Conservation (phyloP, 2,329 filamentous ascomycete species). For the Hypoxylon sp. region DNA sequence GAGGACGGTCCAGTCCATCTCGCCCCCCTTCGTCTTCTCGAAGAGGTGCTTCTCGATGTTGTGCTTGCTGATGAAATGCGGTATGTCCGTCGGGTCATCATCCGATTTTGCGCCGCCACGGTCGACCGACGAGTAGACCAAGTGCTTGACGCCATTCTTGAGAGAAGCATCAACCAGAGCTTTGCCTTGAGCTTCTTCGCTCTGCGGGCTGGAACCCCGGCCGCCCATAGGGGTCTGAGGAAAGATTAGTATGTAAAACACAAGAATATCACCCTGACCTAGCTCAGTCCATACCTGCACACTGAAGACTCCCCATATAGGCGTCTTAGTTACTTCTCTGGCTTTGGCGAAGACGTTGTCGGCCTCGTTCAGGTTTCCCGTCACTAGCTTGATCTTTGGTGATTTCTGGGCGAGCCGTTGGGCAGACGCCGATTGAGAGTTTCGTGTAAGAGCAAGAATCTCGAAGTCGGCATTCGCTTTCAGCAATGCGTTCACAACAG, state of each 20-base stretch:
- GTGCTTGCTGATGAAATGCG: conserved; percentile 72
- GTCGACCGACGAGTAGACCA: conserved; percentile 73
- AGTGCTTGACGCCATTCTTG: conserved; percentile 65
- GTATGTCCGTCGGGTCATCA: conserved; percentile 65
- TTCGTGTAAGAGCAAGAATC: conserved; percentile 72
- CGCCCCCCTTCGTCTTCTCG: conserved; percentile 51
- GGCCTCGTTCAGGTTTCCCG: conserved; percentile 68
- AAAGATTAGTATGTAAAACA: neutral
- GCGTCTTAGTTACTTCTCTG: conserved; percentile 52
- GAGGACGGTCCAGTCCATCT: conserved; percentile 55
- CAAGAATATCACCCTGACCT: neutral
- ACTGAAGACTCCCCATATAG: conserved; percentile 71
- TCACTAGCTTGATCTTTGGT: conserved; percentile 65
- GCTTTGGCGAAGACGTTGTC: conserved; percentile 59
- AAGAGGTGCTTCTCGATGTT: conserved; percentile 71
- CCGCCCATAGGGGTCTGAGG: conserved; percentile 30
- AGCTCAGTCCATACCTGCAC: conserved; percentile 61
- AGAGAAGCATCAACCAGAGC: conserved; percentile 67
- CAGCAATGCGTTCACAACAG: conserved; percentile 51
- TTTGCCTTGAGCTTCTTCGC: conserved; percentile 67
- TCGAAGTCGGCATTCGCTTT: conserved; percentile 55
- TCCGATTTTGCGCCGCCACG: conserved; percentile 65
- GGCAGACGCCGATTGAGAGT: conserved; percentile 63
- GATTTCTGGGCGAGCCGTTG: conserved; percentile 57
- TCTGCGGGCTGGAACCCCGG: conserved; percentile 10